A percentile compares a stretch with the other conserved stretches of the same genome.
These are phyloP conservation scores for Erigeron philadelphicus DNA, from an alignment of 140 eudicot genomes.

Conservation along the genomic window DNA sequence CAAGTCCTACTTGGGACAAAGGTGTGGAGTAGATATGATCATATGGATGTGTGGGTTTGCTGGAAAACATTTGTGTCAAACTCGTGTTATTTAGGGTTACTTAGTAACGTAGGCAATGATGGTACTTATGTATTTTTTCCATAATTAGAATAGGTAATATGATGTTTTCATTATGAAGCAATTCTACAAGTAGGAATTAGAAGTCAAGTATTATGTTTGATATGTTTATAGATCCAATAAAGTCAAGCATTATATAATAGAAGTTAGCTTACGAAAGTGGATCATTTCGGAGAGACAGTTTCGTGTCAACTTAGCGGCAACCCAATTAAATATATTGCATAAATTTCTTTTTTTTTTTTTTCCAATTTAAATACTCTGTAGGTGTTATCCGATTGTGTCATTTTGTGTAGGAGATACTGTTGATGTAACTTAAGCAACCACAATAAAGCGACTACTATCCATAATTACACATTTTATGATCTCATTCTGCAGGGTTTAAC, in stretches of 20 bases:
- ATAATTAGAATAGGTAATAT: neutral
- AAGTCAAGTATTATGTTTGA: too few species aligned
- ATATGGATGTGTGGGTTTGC: too few species aligned
- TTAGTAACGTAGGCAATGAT: neutral
- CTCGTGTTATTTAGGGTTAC: neutral
- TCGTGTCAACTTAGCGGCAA: neutral
- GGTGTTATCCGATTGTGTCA: conserved; percentile 10
- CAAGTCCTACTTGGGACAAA: too few species aligned
- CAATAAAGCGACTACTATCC: neutral
- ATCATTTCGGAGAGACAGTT: neutral
- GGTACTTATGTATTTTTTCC: neutral
- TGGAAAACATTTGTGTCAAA: neutral
- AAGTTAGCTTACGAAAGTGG: conserved; percentile 1
- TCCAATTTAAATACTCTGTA: neutral
- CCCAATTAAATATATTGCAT: neutral
- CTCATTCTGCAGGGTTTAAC: conserved; percentile 54
- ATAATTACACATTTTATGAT: conserved; percentile 2
- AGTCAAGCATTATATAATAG: neutral
- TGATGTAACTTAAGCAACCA: neutral
- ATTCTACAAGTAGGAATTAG: neutral
- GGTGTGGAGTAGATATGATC: too few species aligned
- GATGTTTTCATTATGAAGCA: conserved; percentile 4
- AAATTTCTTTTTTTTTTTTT: neutral
- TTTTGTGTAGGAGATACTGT: conserved; percentile 2
- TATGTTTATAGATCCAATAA: too few species aligned